A percentile compares a stretch with the other conserved stretches of the same genome.
Conservation (phyloP, 306 rosid species). For the Fragaria nilgerrensis region DNA sequence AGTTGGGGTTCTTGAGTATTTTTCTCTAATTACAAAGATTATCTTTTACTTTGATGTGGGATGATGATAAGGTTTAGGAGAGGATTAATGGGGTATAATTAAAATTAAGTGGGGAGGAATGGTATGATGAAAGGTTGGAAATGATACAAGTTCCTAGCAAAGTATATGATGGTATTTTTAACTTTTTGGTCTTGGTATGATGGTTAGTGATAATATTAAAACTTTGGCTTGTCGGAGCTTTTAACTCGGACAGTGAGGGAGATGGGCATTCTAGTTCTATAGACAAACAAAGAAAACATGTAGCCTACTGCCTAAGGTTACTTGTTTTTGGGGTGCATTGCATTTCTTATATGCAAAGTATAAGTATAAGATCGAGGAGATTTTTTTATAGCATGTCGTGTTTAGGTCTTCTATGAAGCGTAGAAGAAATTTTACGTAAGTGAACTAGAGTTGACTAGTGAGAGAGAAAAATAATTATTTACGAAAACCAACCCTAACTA, state of each 20-base stretch:
- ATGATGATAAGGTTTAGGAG: conserved; percentile 8
- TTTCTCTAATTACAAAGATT: conserved; percentile 15
- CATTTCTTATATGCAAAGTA: not conserved
- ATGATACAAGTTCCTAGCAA: conserved; percentile 24
- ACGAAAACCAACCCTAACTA: not conserved
- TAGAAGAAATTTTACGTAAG: not conserved
- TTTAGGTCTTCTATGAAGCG: not conserved
- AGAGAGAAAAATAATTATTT: not conserved
- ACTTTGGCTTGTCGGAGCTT: conserved; percentile 25
- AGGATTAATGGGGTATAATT: conserved; percentile 1
- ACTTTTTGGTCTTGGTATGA: conserved; percentile 29
- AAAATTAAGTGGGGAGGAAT: conserved; percentile 16
- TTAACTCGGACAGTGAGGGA: conserved; percentile 26
- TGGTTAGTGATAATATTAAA: conserved; percentile 30
- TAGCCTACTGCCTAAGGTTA: conserved; percentile 1
- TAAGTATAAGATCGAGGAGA: not conserved
- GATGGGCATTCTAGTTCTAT: not conserved
- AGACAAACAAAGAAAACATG: conserved; percentile 12
- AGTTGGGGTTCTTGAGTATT: not conserved
- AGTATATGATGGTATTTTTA: conserved; percentile 24
- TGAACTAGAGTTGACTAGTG: not conserved
- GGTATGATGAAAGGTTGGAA: conserved; percentile 24
- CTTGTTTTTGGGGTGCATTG: not conserved
- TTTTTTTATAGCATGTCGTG: not conserved
- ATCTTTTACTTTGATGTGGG: conserved; percentile 17